These are phyloP conservation scores for Neolentinus lepideus DNA, from an alignment of 1,284 basidiomycete species.

Conservation along the genomic window DNA sequence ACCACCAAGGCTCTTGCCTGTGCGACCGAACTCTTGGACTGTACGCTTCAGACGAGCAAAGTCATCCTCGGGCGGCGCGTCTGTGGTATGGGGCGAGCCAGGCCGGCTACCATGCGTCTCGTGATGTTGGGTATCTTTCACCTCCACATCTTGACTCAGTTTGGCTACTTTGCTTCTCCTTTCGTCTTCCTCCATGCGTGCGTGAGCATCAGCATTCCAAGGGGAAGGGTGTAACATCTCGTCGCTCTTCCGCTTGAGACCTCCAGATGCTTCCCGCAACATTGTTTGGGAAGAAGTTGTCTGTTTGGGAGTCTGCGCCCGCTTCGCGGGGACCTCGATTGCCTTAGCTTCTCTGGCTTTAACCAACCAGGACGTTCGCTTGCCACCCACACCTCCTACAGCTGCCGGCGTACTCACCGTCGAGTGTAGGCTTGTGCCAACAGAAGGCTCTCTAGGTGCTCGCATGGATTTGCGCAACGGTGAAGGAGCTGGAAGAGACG, in stretches of 20 bases:
- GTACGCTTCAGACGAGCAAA: slow-evolving; percentile 61
- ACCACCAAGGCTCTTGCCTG: slow-evolving; percentile 45
- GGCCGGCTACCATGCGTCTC: neutral
- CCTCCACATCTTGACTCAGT: slow-evolving; percentile 18
- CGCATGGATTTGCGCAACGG: slow-evolving; percentile 64
- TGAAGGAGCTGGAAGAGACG: slow-evolving; percentile 51
- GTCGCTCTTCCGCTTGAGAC: slow-evolving; percentile 60
- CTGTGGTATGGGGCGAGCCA: slow-evolving; percentile 3
- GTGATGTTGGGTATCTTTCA: neutral
- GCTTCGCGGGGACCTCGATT: slow-evolving; percentile 44
- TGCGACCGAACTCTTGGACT: slow-evolving; percentile 55
- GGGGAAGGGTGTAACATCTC: slow-evolving; percentile 33
- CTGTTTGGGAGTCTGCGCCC: slow-evolving; percentile 18
- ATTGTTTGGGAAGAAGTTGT: slow-evolving; percentile 5
- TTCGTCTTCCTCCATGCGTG: slow-evolving; percentile 21
- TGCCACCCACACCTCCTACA: slow-evolving; percentile 34
- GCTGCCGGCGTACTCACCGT: slow-evolving; percentile 33
- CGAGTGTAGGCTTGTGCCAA: slow-evolving; percentile 17
- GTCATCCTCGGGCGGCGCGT: slow-evolving; percentile 21
- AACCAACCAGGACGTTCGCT: slow-evolving; percentile 72
- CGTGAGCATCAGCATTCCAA: neutral
- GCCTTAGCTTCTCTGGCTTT: slow-evolving; percentile 72
- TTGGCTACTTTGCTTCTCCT: slow-evolving; percentile 44
- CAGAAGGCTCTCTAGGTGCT: slow-evolving; percentile 36
- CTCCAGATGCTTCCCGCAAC: slow-evolving; percentile 6